These are phyloP conservation scores for Huntiella bhutanensis DNA, from an alignment of 2,329 filamentous ascomycete species.

Conservation along the genomic window DNA sequence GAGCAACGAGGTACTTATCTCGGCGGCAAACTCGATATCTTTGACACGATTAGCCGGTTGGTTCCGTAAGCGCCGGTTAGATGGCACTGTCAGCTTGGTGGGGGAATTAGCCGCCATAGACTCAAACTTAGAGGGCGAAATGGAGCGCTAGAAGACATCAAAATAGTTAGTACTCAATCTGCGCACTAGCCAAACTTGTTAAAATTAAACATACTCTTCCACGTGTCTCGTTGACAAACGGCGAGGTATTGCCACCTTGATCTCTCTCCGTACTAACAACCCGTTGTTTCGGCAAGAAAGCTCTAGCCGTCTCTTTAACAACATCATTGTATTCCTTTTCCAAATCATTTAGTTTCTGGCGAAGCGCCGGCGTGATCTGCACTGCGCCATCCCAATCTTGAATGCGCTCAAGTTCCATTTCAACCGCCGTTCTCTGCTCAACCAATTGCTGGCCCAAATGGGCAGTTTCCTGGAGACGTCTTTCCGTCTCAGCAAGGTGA, in stretches of 20 bases:
- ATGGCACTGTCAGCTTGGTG: constrained; percentile 61
- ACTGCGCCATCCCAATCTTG: constrained; percentile 57
- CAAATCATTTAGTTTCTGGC: constrained; percentile 64
- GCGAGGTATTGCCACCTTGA: constrained; percentile 21
- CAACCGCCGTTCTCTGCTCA: constrained; percentile 67
- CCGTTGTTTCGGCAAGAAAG: constrained; percentile 70
- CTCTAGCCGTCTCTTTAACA: constrained; percentile 71
- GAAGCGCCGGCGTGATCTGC: constrained; percentile 67
- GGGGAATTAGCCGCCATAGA: constrained; percentile 71
- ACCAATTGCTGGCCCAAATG: constrained; percentile 75
- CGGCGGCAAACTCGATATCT: constrained; percentile 95
- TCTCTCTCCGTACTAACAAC: constrained; percentile 49
- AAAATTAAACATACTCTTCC: constrained; percentile 25
- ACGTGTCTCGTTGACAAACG: constrained; percentile 33
- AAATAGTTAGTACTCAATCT: background rate
- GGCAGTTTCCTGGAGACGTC: constrained; percentile 76
- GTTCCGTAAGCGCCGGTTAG: constrained; percentile 69
- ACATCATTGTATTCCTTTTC: constrained; percentile 94
- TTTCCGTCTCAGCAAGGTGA: constrained; percentile 81
- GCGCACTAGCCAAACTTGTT: no score
- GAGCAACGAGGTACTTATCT: constrained; percentile 87
- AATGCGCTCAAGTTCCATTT: constrained; percentile 66
- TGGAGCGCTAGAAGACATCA: constrained; percentile 34
- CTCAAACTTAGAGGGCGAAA: constrained; percentile 62
- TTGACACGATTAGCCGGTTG: constrained; percentile 76